phyloP scores from a whole-genome alignment of 257 asterid genomes.

The Handroanthus guayacan region DNA sequence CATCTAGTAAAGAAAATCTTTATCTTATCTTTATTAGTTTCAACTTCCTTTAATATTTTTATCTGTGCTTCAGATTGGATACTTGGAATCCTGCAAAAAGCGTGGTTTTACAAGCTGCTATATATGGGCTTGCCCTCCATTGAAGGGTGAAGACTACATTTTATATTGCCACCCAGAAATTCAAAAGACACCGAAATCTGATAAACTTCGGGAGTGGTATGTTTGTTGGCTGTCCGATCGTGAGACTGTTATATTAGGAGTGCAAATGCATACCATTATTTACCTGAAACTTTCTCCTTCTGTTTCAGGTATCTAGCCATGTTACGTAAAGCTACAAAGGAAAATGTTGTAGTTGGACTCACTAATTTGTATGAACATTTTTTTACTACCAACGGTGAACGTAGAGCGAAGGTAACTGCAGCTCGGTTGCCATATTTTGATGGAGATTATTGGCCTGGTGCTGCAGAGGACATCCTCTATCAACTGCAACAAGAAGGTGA shows the following conservation, averaged over 20 bases:
- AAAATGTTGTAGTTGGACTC: slow-evolving; percentile 82
- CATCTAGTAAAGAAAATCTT: slow-evolving; percentile 1
- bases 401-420: slow-evolving; percentile 96
- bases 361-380: slow-evolving; percentile 91
- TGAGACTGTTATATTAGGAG: slow-evolving; percentile 22
- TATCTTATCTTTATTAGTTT: background rate
- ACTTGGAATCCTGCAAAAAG: slow-evolving; percentile 90
- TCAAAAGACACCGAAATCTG: slow-evolving; percentile 98
- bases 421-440: slow-evolving; percentile 95
- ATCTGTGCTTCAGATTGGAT: slow-evolving; percentile 75
- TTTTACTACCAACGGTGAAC: slow-evolving; percentile 80
- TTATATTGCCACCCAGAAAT: slow-evolving; percentile 99
- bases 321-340: slow-evolving; percentile 87
- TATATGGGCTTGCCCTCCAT: slow-evolving; percentile 99
- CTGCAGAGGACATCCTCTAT: slow-evolving; percentile 93
- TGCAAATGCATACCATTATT: slow-evolving; percentile 31
- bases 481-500: slow-evolving; percentile 96
- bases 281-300: slow-evolving; percentile 26
- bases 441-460: slow-evolving; percentile 99
- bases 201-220: slow-evolving; percentile 98
- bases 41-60: slow-evolving; percentile 19
- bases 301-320: slow-evolving; percentile 88
- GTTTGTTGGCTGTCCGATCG: slow-evolving; percentile 37
- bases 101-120: slow-evolving; percentile 99
- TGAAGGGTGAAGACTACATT: slow-evolving; percentile 98